Evolutionary conservation across 805 yeast species (phyloP), one percentile per base, ranked within the genome.

Genomic region (Ogataea angusta): DNA sequence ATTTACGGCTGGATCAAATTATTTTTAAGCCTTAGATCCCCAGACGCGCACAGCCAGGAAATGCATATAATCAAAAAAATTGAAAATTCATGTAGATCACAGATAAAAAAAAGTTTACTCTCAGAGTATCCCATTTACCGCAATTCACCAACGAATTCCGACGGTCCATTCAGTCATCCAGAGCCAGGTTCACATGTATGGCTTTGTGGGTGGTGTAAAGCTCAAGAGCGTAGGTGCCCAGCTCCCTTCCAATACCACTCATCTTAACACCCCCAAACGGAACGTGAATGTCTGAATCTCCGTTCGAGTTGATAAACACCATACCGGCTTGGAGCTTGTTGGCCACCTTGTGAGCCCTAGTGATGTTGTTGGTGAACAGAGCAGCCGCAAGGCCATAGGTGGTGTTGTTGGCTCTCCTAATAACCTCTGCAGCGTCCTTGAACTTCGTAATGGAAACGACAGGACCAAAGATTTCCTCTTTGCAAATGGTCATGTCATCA

Each of bases 381-480:
- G 88, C 88, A 46, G 90, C 86, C 59, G 88, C 90, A 59, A 84
- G 73, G 51, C 91, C 93, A 55, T 80, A 84, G 40, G 73, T 75
- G 29, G 87, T 72, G 60, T 73, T 73, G 62, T 84, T 84, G 26
- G 90, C 88, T 63, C 73, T 67, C 34, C 65, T 64, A 43, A 83
- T 69, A 42, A 72, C 89, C 57, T 84, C 87, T 42, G 80, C 85
- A 40, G 72, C 67, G 40, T 81, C 75, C 54, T 66, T 66, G 66
- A 84, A 84, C 64, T 81, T 83, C 49, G 81, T 67, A 43, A 81
- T 70, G 16, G 85, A 72, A 36, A 82, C 85, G 43, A 84, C 89
- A 28, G 93, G 93, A 38, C 93, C 93, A 49, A 84, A 84, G 51
- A 84, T 83, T 65, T 84, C 93, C 55, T 84, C 90, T 54, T 66